Evolutionary conservation across 169 alveolate genomes (phyloP).

Genomic region (Plasmodium gaboni): DNA sequence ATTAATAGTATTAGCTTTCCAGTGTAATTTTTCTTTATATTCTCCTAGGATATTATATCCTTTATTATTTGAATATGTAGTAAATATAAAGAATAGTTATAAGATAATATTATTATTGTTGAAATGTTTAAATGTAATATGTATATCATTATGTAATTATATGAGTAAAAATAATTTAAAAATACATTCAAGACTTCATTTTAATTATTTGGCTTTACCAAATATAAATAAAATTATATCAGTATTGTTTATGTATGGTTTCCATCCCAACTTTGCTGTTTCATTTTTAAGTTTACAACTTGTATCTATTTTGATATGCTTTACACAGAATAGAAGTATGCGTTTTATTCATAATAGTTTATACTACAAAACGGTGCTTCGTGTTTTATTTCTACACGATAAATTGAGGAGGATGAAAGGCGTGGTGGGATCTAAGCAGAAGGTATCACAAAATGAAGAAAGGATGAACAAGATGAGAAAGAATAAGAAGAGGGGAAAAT

Average conservation of each 20-base stretch:
- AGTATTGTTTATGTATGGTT: constrained; percentile 50
- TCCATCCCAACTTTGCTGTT: constrained; percentile 37
- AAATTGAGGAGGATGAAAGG: not conserved
- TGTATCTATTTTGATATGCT: constrained; percentile 32
- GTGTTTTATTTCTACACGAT: not conserved
- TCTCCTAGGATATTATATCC: constrained; percentile 70
- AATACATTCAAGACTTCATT: constrained; percentile 62
- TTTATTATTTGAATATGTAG: constrained; percentile 33
- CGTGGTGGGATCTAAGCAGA: too few relatives aligned
- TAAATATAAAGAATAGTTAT: constrained; percentile 38
- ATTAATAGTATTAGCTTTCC: constrained; percentile 60
- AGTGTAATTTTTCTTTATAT: constrained; percentile 47
- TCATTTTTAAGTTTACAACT: constrained; percentile 72
- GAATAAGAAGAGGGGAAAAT: too few relatives aligned
- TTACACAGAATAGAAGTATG: constrained; percentile 51
- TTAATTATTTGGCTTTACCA: constrained; percentile 64
- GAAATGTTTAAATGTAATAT: constrained; percentile 55
- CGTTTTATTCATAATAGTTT: constrained; percentile 18
- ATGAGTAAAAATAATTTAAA: constrained; percentile 54
- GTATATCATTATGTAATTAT: constrained; percentile 54
- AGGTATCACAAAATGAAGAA: not conserved
- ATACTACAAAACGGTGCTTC: constrained; percentile 40
- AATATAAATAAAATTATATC: constrained; percentile 43
- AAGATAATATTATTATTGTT: constrained; percentile 20
- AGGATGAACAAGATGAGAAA: not conserved